These are phyloP conservation scores for Solanum phureja DNA, from an alignment of 257 asterid species.

Conservation along the genomic window DNA sequence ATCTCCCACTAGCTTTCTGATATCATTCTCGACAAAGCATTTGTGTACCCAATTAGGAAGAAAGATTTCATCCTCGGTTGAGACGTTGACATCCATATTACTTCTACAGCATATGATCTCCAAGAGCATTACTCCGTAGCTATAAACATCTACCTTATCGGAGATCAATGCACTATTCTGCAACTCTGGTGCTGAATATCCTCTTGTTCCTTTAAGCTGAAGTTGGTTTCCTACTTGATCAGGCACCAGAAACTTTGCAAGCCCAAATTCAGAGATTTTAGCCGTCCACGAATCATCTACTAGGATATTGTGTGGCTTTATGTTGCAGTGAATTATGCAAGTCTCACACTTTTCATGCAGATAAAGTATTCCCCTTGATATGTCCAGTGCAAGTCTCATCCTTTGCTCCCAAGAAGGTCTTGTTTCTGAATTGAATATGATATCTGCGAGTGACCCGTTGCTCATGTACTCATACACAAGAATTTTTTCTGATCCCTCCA, in stretches of 20 bases:
- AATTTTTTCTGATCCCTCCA: slow-evolving; percentile 28
- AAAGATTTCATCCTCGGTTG: slow-evolving; percentile 1
- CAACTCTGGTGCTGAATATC: slow-evolving; percentile 21
- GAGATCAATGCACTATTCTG: background rate
- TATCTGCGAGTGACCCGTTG: slow-evolving; percentile 38
- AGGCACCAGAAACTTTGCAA: background rate
- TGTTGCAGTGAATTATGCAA: slow-evolving; percentile 59
- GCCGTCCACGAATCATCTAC: slow-evolving; percentile 26
- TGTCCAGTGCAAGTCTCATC: slow-evolving; percentile 21
- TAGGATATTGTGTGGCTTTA: slow-evolving; percentile 49
- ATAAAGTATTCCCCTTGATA: slow-evolving; percentile 43
- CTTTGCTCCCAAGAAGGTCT: slow-evolving; percentile 30
- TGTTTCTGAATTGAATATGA: slow-evolving; percentile 12
- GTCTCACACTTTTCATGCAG: slow-evolving; percentile 52
- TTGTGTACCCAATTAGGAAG: slow-evolving; percentile 8
- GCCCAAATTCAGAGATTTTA: background rate
- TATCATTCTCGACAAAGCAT: slow-evolving; percentile 1
- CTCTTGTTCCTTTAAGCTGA: background rate
- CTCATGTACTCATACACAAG: slow-evolving; percentile 46
- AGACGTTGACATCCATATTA: slow-evolving; percentile 2
- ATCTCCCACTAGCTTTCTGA: slow-evolving; percentile 7
- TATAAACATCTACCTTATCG: slow-evolving; percentile 18
- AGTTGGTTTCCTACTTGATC: slow-evolving; percentile 1
- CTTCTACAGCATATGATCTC: slow-evolving; percentile 14
- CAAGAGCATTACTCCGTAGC: slow-evolving; percentile 15